Base-by-base conservation (phyloP, 768 basidiomycete genomes). In the Tephrocybe sp. region DNA sequence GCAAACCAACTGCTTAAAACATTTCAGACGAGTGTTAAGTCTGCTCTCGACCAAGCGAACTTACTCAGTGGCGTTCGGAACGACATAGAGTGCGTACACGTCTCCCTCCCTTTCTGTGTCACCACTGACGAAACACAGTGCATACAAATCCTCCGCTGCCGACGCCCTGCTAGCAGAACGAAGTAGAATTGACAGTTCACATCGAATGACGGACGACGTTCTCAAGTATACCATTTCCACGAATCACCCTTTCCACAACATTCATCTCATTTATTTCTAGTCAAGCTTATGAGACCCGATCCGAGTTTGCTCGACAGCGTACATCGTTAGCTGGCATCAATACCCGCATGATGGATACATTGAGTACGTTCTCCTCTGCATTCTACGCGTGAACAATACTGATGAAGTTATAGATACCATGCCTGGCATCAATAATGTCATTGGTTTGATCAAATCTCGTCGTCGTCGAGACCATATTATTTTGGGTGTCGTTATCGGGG, bases 271-370 rank as follows among this genome's bases (percentile, higher is more conserved):
- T 24, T n/a, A 30, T 24, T 32, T 46, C 14, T 65, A 98, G 94
- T 38, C 97, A 98, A 83, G 97, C 96, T 24, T 95, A 98, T 63
- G 97, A 93, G 64, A 98, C 96, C 3, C 86, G 97, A 25, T 83
- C 91, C 18, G 96, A 98, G 69, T 98, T 99, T 69, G 73, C 80
- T 23, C 80, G 84, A 39, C 97, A 99, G 68, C 77, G 93, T 26
- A 67, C 77, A 10, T 83, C 88, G 18, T 70, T 99, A 34, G 71
- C 82, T 8, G 78, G 84, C 14, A 91, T 99, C 57, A 93, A 92
- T 68, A 76, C 83, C 12, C 83, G 95, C 24, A 93, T 99, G 83
- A 71, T 77, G 48, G 80, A 84, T 44, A 90, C 96, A 15, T 71
- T 98, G 23, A 86, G 93, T 95, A 61, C 55, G 87, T 73, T 9